Evolutionary conservation across 2,329 filamentous ascomycete species (phyloP), one percentile per base, ranked within the genome.

Genomic region (Calonectria multiphialidica): DNA sequence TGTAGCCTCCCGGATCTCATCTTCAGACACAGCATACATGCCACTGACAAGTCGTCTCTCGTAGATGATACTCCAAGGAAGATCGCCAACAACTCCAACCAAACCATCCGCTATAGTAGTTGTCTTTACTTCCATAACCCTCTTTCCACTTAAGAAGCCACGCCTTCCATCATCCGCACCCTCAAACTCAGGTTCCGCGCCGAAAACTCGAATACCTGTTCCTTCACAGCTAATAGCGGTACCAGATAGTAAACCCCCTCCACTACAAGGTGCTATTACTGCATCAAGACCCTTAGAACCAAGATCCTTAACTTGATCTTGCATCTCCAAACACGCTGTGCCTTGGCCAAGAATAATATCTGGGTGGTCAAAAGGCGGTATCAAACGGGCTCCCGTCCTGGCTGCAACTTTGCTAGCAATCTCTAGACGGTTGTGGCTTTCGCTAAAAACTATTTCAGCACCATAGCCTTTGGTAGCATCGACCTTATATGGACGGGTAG

Each of bases 321-420:
- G 63, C 66, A 73, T 21, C 45, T 66, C 64, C 21, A 67, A 42
- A 23, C 50, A 13, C 57, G 55, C 16, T 67, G 96, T 98, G 18
- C 96, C 97, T 85, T 98, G 96, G 0, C 97, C 96, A 0, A 98
- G 90, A 65, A 98, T 93, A 75, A 98, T 95, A 82, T 98, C 91
- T 2, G 94, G 93, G 83, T 98, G 94, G 82, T 98, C 95, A 81
- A 98, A 98, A 0, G 96, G 96, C 66, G 96, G 96, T 7, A 98
- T 89, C 10, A 98, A 86, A 0, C 92, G 90, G 0, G 95, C 95
- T 47, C 93, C 93, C 0, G 94, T 98, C 71, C 92, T 85, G 33
- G 86, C 85, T 1, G 95, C 88, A 5, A 98, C 91, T 5, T 91
- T 85, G 16, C 83, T 87, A 0, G 95, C 92, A 10, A 93, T 93